Evolutionary conservation across 441 rosid genomes (phyloP), one percentile per base, ranked within the genome.

Genomic region (Mallotus japonicus): DNA sequence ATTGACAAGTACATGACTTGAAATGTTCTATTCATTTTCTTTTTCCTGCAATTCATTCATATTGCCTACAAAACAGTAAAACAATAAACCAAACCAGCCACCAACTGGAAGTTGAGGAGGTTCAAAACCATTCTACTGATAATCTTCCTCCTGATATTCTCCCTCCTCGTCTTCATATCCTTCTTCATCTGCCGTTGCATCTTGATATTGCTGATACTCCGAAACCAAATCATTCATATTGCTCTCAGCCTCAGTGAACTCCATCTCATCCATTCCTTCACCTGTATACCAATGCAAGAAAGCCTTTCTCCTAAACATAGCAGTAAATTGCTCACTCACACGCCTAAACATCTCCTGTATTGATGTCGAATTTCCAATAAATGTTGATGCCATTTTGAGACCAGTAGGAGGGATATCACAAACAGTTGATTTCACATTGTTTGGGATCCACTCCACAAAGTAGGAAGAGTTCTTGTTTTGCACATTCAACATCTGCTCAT

Each of bases 301-400:
- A 42, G 76, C 76, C 72, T 74, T 74, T 28, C 72, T 74, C 59
- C 76, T 66, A 49, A 73, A 73, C 76, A 73, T 73, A n/a, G 76
- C 76, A 34, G 76, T 73, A 67, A 74, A 74, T 15, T 74, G 76
- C 44, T 74, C 76, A 0, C 76, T 74, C 8, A 75, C 78, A 17
- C 78, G 78, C 69, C 78, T 68, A 57, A 75, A 75, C 78, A 74
- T 74, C 47, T 74, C 77, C 61, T 74, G 77, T 47, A 74, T 68
- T 62, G 77, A 74, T 54, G 77, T 75, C 3, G 78, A 75, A 64
- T 75, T 75, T 40, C 85, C 82, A 0, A 82, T 69, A 71, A 82
- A 82, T 16, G 85, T 82, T 0, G 81, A 82, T 13, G 85, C 62
- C 82, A 82, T 79, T n/a, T n/a, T n/a, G n/a, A 3, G 85, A 77